These are phyloP conservation scores for Dendrocalamus sinicus DNA, from an alignment of 176 grass and related monocot genomes.

Conservation along the genomic window DNA sequence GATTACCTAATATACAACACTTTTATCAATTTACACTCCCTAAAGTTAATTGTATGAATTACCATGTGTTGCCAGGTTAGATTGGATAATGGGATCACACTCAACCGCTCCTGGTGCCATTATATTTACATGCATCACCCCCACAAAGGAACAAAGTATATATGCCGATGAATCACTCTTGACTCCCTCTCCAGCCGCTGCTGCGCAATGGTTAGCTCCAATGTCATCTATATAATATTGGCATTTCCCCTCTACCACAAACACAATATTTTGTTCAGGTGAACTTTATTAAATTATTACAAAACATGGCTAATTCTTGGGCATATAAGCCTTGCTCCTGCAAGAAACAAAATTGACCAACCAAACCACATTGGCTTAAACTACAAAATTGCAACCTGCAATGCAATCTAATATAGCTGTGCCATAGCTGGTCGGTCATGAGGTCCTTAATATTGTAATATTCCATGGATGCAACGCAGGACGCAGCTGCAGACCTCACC, in stretches of 20 bases:
- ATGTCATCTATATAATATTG: background rate
- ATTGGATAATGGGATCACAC: background rate
- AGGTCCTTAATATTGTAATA: slow-evolving; percentile 28
- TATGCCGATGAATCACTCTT: no score
- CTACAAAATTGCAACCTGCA: background rate
- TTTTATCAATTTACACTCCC: background rate
- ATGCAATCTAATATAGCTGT: slow-evolving; percentile 19
- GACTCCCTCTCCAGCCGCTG: no score
- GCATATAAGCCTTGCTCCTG: background rate
- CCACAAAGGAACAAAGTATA: no score
- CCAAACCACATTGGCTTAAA: background rate
- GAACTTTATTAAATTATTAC: background rate
- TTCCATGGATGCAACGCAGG: slow-evolving; percentile 1
- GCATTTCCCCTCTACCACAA: background rate
- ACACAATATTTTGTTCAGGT: background rate
- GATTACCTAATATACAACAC: background rate
- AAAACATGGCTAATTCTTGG: background rate
- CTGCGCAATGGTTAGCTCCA: background rate
- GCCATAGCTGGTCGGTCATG: background rate
- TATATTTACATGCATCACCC: background rate
- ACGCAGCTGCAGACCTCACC: slow-evolving; percentile 13
- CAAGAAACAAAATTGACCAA: background rate
- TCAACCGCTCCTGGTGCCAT: background rate
- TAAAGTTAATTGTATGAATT: background rate
- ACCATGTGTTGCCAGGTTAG: background rate